phyloP scores from a whole-genome alignment of 768 basidiomycete species.

The Boletus sp. region DNA sequence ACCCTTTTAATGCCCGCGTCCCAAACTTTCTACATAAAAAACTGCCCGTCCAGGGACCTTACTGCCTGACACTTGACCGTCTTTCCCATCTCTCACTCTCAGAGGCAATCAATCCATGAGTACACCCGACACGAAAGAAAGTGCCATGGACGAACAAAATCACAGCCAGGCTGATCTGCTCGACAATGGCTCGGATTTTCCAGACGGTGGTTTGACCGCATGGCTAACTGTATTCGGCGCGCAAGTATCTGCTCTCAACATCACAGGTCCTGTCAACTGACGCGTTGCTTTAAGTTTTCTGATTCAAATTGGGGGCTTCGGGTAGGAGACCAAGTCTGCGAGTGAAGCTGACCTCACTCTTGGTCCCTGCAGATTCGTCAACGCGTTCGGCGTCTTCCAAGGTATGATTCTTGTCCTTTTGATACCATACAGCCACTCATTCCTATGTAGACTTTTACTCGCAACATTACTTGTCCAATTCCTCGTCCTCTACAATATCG shows the following conservation, averaged over 20 bases:
- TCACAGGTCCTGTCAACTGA: not conserved
- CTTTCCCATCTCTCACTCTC: not conserved
- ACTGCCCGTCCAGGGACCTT: not conserved
- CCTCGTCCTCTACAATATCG: constrained; percentile 38
- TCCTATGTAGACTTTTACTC: constrained; percentile 37
- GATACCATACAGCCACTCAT: not conserved
- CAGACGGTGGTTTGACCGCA: constrained; percentile 28
- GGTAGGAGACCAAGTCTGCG: constrained; percentile 18
- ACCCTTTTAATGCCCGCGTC: not conserved
- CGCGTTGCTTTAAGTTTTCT: constrained; percentile 26
- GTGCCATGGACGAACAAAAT: not conserved
- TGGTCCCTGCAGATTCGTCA: constrained; percentile 27
- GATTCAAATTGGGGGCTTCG: constrained; percentile 39
- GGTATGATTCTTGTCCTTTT: constrained; percentile 14
- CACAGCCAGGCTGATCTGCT: not conserved
- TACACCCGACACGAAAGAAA: not conserved
- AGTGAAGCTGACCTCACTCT: not conserved
- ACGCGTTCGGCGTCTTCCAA: constrained; percentile 43
- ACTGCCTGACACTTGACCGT: not conserved
- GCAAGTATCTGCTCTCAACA: constrained; percentile 7
- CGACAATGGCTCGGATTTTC: constrained; percentile 2
- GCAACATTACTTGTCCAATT: constrained; percentile 34
- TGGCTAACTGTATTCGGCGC: constrained; percentile 27
- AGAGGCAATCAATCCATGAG: constrained; percentile 1
- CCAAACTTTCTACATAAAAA: not conserved